These are phyloP conservation scores for Cercospora sp. DNA, from an alignment of 2,329 filamentous ascomycete genomes.

Conservation along the genomic window DNA sequence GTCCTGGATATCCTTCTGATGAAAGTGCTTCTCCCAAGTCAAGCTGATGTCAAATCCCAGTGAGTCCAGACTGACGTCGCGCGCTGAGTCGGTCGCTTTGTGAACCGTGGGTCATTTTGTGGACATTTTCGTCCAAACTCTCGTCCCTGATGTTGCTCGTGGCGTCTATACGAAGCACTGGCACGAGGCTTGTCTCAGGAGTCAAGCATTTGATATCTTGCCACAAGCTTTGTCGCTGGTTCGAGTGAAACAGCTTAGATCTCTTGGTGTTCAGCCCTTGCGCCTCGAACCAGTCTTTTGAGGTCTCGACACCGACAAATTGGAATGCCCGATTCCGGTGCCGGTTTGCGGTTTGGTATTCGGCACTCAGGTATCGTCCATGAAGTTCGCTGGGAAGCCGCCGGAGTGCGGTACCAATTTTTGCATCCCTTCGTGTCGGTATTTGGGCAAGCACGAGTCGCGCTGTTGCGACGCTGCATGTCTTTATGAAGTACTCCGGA, in stretches of 20 bases:
- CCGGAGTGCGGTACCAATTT: neutral
- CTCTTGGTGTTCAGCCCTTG: neutral
- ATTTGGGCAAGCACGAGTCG: neutral
- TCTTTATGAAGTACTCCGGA: neutral
- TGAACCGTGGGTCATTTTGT: neutral
- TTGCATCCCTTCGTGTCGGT: neutral
- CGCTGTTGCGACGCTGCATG: neutral
- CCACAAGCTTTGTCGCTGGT: neutral
- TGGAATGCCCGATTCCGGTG: neutral
- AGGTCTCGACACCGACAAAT: neutral
- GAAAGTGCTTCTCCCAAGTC: neutral
- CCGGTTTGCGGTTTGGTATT: neutral
- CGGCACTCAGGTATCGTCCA: neutral
- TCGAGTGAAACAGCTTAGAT: neutral
- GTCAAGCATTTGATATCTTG: neutral
- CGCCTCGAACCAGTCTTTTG: neutral
- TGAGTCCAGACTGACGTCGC: neutral
- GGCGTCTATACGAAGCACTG: neutral
- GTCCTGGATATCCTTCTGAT: neutral
- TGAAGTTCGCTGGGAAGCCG: neutral
- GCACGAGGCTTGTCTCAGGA: conserved; percentile 1
- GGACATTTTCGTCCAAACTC: neutral
- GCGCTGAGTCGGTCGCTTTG: neutral
- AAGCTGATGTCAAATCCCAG: neutral
- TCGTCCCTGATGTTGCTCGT: neutral